A percentile compares a stretch with the other conserved stretches of the same genome.
Conservation (phyloP, 2,329 filamentous ascomycete genomes). For the Colletotrichum navitas region DNA sequence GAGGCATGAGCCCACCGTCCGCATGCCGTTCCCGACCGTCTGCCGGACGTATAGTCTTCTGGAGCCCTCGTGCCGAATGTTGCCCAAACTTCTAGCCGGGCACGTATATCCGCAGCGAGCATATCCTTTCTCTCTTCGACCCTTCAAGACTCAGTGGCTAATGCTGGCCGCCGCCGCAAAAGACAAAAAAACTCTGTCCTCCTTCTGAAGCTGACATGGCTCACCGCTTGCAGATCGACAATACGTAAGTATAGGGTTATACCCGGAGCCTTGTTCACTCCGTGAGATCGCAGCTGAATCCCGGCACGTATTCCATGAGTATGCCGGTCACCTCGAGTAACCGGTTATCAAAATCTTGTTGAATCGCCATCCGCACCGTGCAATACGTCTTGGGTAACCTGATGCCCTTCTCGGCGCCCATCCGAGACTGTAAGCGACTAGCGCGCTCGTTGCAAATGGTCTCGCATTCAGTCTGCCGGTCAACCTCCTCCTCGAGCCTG, state of each 20-base stretch:
- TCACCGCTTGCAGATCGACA: not conserved
- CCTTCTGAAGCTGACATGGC: not conserved
- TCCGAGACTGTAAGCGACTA: not conserved
- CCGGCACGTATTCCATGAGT: constrained; percentile 24
- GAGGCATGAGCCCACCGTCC: no score
- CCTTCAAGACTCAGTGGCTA: not conserved
- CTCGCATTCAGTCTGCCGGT: constrained; percentile 26
- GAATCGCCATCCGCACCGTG: constrained; percentile 11
- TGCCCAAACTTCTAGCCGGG: not conserved
- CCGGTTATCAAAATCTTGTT: constrained; percentile 4
- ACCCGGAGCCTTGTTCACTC: not conserved
- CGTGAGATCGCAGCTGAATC: constrained; percentile 17
- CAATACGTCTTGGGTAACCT: constrained; percentile 17
- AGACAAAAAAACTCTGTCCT: not conserved
- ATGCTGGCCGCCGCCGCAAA: not conserved
- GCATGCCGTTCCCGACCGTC: not conserved
- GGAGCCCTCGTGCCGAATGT: not conserved
- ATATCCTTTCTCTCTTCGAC: not conserved
- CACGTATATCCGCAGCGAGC: not conserved
- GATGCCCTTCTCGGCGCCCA: constrained; percentile 9
- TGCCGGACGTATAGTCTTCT: not conserved
- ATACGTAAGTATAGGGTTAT: not conserved
- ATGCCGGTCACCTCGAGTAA: constrained; percentile 18
- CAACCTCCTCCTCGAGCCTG: constrained; percentile 26
- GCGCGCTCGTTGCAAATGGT: constrained; percentile 3